Evolutionary conservation across 176 grass and related monocot genomes (phyloP), one percentile per base, ranked within the genome.

Genomic region (Lolium perenne): DNA sequence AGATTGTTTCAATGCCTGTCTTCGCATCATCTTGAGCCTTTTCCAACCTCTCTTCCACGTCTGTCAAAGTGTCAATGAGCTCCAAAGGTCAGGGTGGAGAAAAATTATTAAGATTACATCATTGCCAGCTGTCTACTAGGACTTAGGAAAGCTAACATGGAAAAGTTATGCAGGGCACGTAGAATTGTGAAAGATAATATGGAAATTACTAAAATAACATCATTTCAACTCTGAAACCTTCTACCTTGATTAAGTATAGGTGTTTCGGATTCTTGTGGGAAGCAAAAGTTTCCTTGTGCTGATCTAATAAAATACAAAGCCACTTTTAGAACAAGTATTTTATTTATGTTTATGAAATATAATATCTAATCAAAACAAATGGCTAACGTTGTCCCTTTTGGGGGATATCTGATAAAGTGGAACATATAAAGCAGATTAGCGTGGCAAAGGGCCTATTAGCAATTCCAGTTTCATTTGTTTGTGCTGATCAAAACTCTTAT

Each of bases 1-100:
- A 3, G 81, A 87, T 87, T 47, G 81, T 67, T 84, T 84, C 81
- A 25, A 87, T 84, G 50, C 80, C 81, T 45, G 58, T 50, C 21
- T 89, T 92, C 80, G 83, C 79, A 57, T 83, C 80, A 16, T 74
- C 76, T 51, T 89, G 80, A 47, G 70, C 59, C 32, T 89, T 87
- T 51, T 49, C 80, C 0, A 50, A 73, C 74, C 55, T 86, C 53
- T 66, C 77, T 55, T 87, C 70, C 1, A 76, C 48, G 53, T 89
- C 86, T 29, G 26, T 2, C 18, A 7, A 74, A 67, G 17, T 29
- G 26, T 2, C 18, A 7, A 74, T 74, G 17, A 50, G 81, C 43
- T 81, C 20, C 54, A 48, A 66, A 74, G 23, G 79, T 88, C 64
- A 78, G 46, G 55, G 15, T 43, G 10, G 7, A 87, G 51, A 26